Evolutionary conservation across 441 rosid genomes (phyloP), one percentile per base, ranked within the genome.

Genomic region (Erodium chrysanthum): DNA sequence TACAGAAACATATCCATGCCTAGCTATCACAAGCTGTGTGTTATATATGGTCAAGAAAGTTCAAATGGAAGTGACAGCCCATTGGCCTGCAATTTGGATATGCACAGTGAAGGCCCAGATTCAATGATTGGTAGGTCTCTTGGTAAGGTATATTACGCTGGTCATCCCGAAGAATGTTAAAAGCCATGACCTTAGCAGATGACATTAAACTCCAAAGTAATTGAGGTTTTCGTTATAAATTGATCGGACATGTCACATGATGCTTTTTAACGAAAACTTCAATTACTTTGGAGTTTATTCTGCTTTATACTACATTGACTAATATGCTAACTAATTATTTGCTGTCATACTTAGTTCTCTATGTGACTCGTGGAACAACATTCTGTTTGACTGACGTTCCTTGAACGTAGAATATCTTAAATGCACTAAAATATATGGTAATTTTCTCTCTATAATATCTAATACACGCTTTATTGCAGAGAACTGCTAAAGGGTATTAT

Each of bases 1-100:
- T 81, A 79, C 66, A 81, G 72, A 76, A 76, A 73, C 58, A 79
- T 61, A 79, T 62, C 73, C 22, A 66, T 75, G 69, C 78, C 82
- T 1, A 76, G 79, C 78, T 81, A 75, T 74, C 83, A 77, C 78
- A 81, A 81, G 76, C 78, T 83, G 12, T 83, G 82, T 64, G 75
- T 79, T 63, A 73, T 83, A 77, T 81, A 70, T 69, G 84, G 82
- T 44, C 71, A 77, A 79, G 84, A 77, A 74, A 76, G 70, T 74
- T 72, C 68, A 61, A 69, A 74, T 42, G 78, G 73, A 71, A 72
- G 78, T 72, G 71, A 73, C 64, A 63, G 68, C 29, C 40, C 17
- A 31, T 20, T 56, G 65, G 74, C 62, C 65, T 48, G 48, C 31
- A 44, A 68, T 70, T 64, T 65, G 15, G 77, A 72, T 68, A 22